Evolutionary conservation across 2,329 filamentous ascomycete species (phyloP).

Genomic region (Penicillium sclerotiorum): DNA sequence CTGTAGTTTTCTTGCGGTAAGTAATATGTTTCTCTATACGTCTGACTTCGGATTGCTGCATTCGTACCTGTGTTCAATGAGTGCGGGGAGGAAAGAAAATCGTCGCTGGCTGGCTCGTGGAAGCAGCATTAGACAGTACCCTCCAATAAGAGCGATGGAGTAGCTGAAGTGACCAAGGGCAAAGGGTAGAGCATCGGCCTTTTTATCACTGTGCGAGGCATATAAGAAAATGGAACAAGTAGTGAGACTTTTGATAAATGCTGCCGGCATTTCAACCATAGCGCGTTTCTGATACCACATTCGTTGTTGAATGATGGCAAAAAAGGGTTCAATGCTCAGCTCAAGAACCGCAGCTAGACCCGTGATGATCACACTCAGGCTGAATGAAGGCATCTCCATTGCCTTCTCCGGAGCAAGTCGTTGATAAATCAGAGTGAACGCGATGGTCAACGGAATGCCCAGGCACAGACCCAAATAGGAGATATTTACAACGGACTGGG

Average conservation of each 20-base stretch:
- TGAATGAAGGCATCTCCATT: slow-evolving; percentile 64
- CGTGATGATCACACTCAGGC: slow-evolving; percentile 57
- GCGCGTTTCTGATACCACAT: slow-evolving; percentile 80
- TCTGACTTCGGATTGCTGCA: not conserved
- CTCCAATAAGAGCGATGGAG: slow-evolving; percentile 65
- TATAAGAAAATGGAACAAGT: slow-evolving; percentile 73
- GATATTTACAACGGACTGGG: slow-evolving; percentile 82
- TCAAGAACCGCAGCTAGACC: slow-evolving; percentile 68
- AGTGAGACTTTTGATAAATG: slow-evolving; percentile 72
- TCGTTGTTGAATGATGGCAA: slow-evolving; percentile 81
- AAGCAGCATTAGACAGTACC: slow-evolving; percentile 69
- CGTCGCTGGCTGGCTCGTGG: slow-evolving; percentile 57
- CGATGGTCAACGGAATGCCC: slow-evolving; percentile 65
- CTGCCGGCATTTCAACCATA: slow-evolving; percentile 78
- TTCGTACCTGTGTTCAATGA: slow-evolving; percentile 42
- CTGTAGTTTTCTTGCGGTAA: not conserved
- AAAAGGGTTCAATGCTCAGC: slow-evolving; percentile 82
- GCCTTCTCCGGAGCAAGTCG: slow-evolving; percentile 54
- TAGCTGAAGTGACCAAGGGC: slow-evolving; percentile 84
- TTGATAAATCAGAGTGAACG: slow-evolving; percentile 70
- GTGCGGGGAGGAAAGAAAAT: slow-evolving; percentile 68
- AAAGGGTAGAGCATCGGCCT: slow-evolving; percentile 81
- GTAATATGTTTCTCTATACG: not conserved
- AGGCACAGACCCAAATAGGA: slow-evolving; percentile 76
- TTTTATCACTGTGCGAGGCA: slow-evolving; percentile 55